phyloP scores from a whole-genome alignment of 208 protist species.

The Trypanosoma melophagium region DNA sequence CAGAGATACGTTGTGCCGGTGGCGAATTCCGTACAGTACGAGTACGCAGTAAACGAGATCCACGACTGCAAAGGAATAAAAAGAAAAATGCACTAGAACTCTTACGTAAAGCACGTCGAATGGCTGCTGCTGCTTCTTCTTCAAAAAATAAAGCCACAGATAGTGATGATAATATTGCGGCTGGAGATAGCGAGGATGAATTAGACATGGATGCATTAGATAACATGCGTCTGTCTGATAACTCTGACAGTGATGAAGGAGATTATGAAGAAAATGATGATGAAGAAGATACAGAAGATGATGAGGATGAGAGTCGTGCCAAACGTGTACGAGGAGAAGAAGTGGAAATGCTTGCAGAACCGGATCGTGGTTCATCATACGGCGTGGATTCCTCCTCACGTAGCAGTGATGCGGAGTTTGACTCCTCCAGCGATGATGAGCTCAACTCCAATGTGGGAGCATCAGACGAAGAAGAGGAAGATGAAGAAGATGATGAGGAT shows the following conservation, averaged over 20 bases:
- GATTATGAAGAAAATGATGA: constrained; percentile 26
- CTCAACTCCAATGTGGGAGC: constrained; percentile 20
- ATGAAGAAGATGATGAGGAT: constrained; percentile 19
- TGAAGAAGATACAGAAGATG: not conserved
- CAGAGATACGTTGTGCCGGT: constrained; percentile 54
- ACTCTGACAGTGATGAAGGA: constrained; percentile 21
- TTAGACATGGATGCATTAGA: constrained; percentile 19
- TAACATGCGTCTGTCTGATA: constrained; percentile 11
- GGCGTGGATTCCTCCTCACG: constrained; percentile 31
- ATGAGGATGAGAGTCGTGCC: constrained; percentile 3
- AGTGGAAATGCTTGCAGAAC: constrained; percentile 38
- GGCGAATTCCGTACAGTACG: constrained; percentile 46
- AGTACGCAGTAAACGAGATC: constrained; percentile 44
- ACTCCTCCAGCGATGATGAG: constrained; percentile 36
- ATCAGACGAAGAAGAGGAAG: constrained; percentile 25
- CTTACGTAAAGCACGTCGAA: constrained; percentile 29
- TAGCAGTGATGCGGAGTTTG: constrained; percentile 25
- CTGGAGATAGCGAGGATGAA: constrained; percentile 17
- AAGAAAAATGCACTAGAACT: constrained; percentile 35
- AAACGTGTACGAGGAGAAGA: constrained; percentile 17
- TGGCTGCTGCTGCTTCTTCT: constrained; percentile 8
- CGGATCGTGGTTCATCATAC: constrained; percentile 27
- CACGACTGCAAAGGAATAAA: constrained; percentile 24
- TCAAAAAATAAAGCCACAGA: constrained; percentile 9
- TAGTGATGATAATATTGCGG: not conserved